phyloP scores from a whole-genome alignment of 345 rosid genomes.

The Populus tremula region DNA sequence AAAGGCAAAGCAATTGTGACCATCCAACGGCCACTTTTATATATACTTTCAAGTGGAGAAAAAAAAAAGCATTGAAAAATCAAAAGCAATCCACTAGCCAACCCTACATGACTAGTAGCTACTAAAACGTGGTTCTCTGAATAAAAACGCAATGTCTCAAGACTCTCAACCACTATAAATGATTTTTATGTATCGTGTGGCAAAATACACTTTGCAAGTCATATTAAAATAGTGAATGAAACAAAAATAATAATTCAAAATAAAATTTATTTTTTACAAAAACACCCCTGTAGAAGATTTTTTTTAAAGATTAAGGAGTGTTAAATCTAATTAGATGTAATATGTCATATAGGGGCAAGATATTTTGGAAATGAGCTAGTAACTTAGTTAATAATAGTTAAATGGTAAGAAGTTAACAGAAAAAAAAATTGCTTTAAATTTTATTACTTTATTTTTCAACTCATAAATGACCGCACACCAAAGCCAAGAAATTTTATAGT shows the following conservation, averaged over 20 bases:
- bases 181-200: background rate
- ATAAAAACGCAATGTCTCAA: background rate
- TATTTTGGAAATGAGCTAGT: too few relatives aligned
- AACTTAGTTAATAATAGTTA: too few relatives aligned
- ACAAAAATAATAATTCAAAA: too few relatives aligned
- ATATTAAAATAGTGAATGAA: background rate
- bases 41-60: background rate
- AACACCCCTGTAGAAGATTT: background rate
- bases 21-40: constrained; percentile 1
- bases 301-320: background rate
- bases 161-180: too few relatives aligned
- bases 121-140: background rate
- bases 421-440: too few relatives aligned
- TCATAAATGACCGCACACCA: too few relatives aligned
- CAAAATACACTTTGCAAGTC: background rate
- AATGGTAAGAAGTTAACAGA: too few relatives aligned
- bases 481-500: too few relatives aligned
- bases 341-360: too few relatives aligned
- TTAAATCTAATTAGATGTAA: too few relatives aligned
- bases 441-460: too few relatives aligned
- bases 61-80: background rate
- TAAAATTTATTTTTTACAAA: too few relatives aligned
- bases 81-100: background rate
- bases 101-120: background rate
- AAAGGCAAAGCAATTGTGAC: background rate